Evolutionary conservation across 2,329 filamentous ascomycete species (phyloP), one percentile per base, ranked within the genome.

Genomic region (Calonectria hongkongensis): DNA sequence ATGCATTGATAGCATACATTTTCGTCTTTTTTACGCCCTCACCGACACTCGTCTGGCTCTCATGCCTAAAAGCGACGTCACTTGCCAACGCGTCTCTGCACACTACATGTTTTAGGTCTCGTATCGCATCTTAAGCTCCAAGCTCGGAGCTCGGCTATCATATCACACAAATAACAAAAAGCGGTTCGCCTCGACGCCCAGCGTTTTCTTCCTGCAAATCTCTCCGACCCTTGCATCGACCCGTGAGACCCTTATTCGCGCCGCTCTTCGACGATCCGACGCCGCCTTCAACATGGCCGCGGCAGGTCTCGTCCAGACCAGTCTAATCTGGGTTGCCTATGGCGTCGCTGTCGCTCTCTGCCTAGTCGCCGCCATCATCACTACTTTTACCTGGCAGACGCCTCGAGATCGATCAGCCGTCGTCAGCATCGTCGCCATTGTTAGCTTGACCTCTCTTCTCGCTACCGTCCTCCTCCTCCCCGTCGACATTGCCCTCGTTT

Each of bases 301-400:
- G 80, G 87, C 88, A 74, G 89, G 88, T 81, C 88, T 97, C 82
- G 91, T 98, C 74, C 95, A 97, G 83, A 94, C 94, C 68, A 95
- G 94, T 81, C 89, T 98, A 77, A 98, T 98, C 84, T 99, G 97
- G 97, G 92, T 97, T 74, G 92, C 96, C 67, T 99, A 98, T 84
- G 95, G 93, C 73, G 90, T 96, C 72, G 96, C 94, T 68, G 89
- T 98, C 63, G 92, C 84, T 73, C 86, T 98, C 68, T 91, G 96
- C 74, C 90, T 98, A 65, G 86, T 93, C 76, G 92, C 95, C 71
- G 93, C 96, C 67, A 91, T 93, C 74, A 91, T 97, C 80, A 98
- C 97, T 77, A 95, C 97, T 74, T 96, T 96, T 85, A 91, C 95
- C 78, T 98, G 98, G 89, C 96, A 98, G 83, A 92, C 94, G 13